phyloP scores from a whole-genome alignment of 495 filamentous ascomycete species.

The Lasiosphaeriaceae sp. region DNA sequence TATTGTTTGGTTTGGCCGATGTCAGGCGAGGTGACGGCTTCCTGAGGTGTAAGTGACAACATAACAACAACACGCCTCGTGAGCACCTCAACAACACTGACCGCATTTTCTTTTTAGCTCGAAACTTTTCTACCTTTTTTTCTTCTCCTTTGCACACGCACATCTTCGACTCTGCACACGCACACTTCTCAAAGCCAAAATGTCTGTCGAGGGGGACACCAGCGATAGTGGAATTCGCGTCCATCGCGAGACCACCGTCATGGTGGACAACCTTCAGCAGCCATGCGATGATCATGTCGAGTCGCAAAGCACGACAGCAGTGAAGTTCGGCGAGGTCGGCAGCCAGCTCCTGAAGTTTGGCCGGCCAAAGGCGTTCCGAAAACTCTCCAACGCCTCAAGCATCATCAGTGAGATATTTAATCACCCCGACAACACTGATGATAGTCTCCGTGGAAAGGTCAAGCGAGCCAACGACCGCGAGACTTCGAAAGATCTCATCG shows the following conservation, averaged over 20 bases:
- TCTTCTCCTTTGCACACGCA: neutral
- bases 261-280: neutral
- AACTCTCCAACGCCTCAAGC: conserved; percentile 17
- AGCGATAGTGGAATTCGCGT: neutral
- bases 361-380: conserved; percentile 17
- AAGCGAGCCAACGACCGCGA: conserved; percentile 21
- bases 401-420: conserved; percentile 23
- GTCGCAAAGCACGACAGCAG: neutral
- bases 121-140: neutral
- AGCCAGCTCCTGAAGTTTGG: conserved; percentile 8
- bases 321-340: conserved; percentile 3
- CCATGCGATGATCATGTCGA: neutral
- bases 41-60: neutral
- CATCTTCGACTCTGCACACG: neutral
- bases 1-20: no score
- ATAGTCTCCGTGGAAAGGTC: conserved; percentile 14
- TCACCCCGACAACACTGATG: conserved; percentile 20
- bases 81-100: neutral
- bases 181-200: no score
- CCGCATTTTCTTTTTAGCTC: neutral
- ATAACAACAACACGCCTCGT: no score
- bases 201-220: neutral
- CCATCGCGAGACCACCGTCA: conserved; percentile 8
- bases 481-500: conserved; percentile 26
- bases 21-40: neutral